Evolutionary conservation across 2,329 filamentous ascomycete species (phyloP), one percentile per base, ranked within the genome.

Genomic region (Tympanopsis confertula): DNA sequence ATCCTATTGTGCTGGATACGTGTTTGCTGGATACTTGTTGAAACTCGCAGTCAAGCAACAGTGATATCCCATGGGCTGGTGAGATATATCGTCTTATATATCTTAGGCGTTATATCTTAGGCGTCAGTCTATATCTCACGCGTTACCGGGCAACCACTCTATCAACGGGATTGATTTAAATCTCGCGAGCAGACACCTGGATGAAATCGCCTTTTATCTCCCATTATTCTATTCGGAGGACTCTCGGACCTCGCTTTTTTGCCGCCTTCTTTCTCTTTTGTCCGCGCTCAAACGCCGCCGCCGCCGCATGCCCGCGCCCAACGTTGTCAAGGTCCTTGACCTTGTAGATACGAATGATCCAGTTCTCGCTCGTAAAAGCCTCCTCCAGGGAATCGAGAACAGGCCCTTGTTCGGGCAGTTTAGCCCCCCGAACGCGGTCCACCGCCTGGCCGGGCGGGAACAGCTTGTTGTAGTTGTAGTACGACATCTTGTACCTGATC

Each of bases 311-410:
- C 51, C 94, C 86, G 57, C 91, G 78, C 39, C 87, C 89, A 46
- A 98, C 71, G 59, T 96, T 96, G 66, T 98, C 91, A 41, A 95
- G 78, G 52, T 94, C 88, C 69, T 98, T 98, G 66, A 98, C 91
- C 73, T 98, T 98, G 74, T 95, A 98, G 55, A 98, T 95, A 45
- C 91, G 77, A 57, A 98, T 96, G 60, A 98, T 98, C 91, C 91
- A 98, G 73, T 98, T 98, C 70, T 98, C 91, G 54, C 86, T 94
- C 39, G 93, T 98, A 60, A 94, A 98, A 7, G 91, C 91, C 66
- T 98, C 91, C 58, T 98, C 91, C 35, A 98, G 63, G 4, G 82
- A 91, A 61, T 82, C 86, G 42, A 98, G 79, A 43, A 83, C 75
- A 5, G 91, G 91, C 1, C 86, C 82, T 47, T 87, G 72, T 12